Conservation (phyloP, 768 basidiomycete species). For the Postia placenta region DNA sequence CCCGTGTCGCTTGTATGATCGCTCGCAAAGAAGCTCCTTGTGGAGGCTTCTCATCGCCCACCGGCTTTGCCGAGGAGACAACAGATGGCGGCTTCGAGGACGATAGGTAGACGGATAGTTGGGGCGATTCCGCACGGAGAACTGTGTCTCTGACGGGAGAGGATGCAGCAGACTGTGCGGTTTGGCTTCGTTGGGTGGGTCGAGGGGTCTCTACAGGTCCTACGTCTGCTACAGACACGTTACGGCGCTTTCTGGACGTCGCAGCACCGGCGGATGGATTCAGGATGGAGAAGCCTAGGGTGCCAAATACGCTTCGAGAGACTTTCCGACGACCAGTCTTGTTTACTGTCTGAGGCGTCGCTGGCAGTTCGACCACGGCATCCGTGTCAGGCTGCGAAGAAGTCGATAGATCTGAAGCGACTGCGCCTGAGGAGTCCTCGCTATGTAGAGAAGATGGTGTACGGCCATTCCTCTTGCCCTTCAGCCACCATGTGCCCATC, state of each 20-base stretch:
- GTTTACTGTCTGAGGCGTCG: conserved; percentile 8
- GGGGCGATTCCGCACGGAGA: conserved; percentile 5
- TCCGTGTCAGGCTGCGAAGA: not conserved
- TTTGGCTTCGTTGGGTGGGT: not conserved
- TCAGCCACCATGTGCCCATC: conserved; percentile 73
- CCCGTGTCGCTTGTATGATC: conserved; percentile 75
- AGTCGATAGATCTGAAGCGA: not conserved
- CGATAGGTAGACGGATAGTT: conserved; percentile 10
- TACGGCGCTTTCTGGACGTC: conserved; percentile 15
- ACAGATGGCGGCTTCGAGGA: conserved; percentile 9
- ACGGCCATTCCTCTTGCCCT: conserved; percentile 30
- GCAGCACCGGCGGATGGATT: conserved; percentile 36
- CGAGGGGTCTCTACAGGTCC: conserved; percentile 2
- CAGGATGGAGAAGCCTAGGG: conserved; percentile 62
- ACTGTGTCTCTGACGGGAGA: conserved; percentile 10
- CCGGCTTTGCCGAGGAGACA: not conserved
- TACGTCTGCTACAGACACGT: conserved; percentile 17
- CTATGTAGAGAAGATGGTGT: not conserved
- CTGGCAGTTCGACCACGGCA: conserved; percentile 9
- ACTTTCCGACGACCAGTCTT: conserved; percentile 23
- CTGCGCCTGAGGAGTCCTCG: not conserved
- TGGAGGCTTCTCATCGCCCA: conserved; percentile 21
- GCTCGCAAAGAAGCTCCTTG: conserved; percentile 71
- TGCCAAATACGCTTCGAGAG: conserved; percentile 64
- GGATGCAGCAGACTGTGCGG: conserved; percentile 5